A percentile compares a stretch with the other conserved stretches of the same genome.
Conservation (phyloP, 225 moss, liverwort and hornwort genomes). For the Pseudoscleropodium purum region DNA sequence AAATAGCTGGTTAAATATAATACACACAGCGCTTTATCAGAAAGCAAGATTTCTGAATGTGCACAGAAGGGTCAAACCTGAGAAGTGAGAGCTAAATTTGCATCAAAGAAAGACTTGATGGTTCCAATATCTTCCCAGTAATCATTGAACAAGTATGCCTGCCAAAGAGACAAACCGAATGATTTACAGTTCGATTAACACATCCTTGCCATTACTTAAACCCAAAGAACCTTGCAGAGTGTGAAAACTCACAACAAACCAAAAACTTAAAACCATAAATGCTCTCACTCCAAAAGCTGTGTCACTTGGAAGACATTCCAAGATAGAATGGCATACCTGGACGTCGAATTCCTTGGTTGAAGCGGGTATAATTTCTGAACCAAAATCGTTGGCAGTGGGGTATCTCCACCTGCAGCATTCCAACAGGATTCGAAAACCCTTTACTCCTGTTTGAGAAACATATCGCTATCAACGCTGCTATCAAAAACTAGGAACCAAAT, state of each 20-base stretch:
- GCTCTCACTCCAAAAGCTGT: neutral
- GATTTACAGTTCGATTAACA: neutral
- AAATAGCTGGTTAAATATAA: neutral
- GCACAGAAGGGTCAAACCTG: slow-evolving; percentile 28
- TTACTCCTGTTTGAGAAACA: neutral
- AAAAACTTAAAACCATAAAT: neutral
- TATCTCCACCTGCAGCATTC: slow-evolving; percentile 67
- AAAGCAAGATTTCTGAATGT: neutral
- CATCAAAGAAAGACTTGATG: slow-evolving; percentile 90
- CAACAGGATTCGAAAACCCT: neutral
- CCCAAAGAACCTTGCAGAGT: neutral
- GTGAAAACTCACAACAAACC: neutral
- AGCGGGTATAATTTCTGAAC: slow-evolving; percentile 85
- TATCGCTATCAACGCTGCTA: neutral
- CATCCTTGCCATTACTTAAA: neutral
- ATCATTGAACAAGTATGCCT: slow-evolving; percentile 85
- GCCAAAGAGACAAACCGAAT: neutral
- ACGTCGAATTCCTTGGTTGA: slow-evolving; percentile 70
- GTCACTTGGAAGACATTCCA: neutral
- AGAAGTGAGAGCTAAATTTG: slow-evolving; percentile 71
- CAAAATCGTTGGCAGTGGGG: slow-evolving; percentile 81
- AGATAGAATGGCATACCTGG: slow-evolving; percentile 26
- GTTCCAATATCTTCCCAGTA: slow-evolving; percentile 99
- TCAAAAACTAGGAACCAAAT: neutral
- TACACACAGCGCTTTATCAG: neutral